Evolutionary conservation across 305 asterid species (phyloP).

Genomic region (Fraxinus floribunda): DNA sequence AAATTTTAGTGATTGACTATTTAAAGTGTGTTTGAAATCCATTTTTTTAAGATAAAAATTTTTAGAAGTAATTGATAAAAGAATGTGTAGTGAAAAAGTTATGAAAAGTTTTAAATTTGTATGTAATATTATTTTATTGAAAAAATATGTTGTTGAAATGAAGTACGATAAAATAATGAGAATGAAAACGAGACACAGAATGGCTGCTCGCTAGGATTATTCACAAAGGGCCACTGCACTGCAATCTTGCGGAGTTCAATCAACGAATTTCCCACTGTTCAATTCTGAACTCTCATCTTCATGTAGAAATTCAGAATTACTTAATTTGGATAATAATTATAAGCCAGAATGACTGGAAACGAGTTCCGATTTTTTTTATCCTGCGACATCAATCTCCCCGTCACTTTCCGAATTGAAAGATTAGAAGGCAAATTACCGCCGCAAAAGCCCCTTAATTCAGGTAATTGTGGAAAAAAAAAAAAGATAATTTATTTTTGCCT

Average conservation of each 20-base stretch:
- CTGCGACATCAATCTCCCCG: constrained; percentile 92
- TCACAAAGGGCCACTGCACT: neutral
- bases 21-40: too few species aligned
- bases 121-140: too few species aligned
- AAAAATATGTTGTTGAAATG: too few species aligned
- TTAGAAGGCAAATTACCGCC: constrained; percentile 76
- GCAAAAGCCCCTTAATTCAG: constrained; percentile 51
- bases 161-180: too few species aligned
- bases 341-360: constrained; percentile 57
- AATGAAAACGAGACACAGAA: too few species aligned
- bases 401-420: constrained; percentile 82
- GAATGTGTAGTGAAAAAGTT: too few species aligned
- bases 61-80: neutral
- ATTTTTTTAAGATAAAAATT: too few species aligned
- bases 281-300: neutral
- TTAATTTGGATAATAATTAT: neutral
- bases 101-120: too few species aligned
- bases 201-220: neutral
- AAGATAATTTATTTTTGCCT: neutral
- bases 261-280: neutral
- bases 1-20: too few species aligned
- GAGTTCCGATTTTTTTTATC: constrained; percentile 91
- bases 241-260: neutral
- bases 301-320: neutral
- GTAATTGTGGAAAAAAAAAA: constrained; percentile 26